Base-by-base conservation (phyloP, 768 basidiomycete species). In the Rossbeevera mucosa region DNA sequence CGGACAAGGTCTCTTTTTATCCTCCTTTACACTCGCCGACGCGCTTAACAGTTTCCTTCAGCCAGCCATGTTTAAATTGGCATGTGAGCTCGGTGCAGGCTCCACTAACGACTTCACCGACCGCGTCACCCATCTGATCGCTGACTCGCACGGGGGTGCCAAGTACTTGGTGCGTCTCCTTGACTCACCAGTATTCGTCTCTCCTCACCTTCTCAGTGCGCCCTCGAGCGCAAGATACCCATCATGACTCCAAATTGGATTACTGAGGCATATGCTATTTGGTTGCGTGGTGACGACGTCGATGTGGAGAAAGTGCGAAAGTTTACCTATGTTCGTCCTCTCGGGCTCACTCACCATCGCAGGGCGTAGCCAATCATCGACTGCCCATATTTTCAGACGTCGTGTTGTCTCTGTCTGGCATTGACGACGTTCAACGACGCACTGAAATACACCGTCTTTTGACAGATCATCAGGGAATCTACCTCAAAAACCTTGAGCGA, bases 101-200 rank as follows among this genome's bases (percentile, higher is more conserved):
- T 76, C 80, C 41, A 76, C 80, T 14, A 78, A 71, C 28, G 85
- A 89, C 45, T 84, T 95, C 56, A 97, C 92, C 0, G 86, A 91
- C 64, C 75, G 76, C 43, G 86, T 90, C n/a, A 94, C 92, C 0
- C 93, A 95, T 73, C 78, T 97, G 20, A 76, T 97, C 38, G 91
- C 93, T 0, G 72, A 70, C n/a, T 76, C 75, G n/a, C 85, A 89
- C 61, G 89, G 88, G 3, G 84, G 91, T 20, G 80, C 86, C 12
- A 97, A 97, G 63, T 95, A 96, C 65, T 73, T 65, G 68, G 93
- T 89, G 51, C 53, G 78, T 66, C 20, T 42, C 18, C 36, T 51
- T 46, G 47, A n/a, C 5, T 21, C 2, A 7, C 22, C 1, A 7
- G 8, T 5, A 16, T 44, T 41, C 31, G 20, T 47, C 3, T 28